phyloP scores from a whole-genome alignment of 768 basidiomycete species.

The Fomitopsis pulvina region DNA sequence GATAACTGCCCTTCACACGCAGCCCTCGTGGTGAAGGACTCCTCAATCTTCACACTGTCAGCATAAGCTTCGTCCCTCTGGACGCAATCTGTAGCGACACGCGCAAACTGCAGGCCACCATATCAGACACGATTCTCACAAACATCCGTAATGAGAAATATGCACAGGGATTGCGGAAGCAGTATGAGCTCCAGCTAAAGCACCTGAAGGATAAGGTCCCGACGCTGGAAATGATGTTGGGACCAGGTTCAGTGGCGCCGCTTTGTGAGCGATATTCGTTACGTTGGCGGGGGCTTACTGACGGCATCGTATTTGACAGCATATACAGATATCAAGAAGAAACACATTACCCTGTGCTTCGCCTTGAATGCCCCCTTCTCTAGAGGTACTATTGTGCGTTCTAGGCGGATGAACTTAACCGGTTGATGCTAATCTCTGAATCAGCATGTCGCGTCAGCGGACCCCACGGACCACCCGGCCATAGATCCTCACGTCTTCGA shows the following conservation, averaged over 20 bases:
- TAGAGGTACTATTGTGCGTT: conserved; percentile 22
- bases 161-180: conserved; percentile 9
- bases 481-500: conserved; percentile 25
- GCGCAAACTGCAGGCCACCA: background rate
- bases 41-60: conserved; percentile 3
- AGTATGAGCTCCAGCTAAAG: conserved; percentile 13
- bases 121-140: conserved; percentile 9
- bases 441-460: conserved; percentile 18
- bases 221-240: conserved; percentile 8
- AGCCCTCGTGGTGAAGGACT: conserved; percentile 7
- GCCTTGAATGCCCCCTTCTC: conserved; percentile 22
- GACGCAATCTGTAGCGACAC: background rate
- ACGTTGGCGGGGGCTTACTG: background rate
- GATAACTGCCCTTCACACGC: background rate
- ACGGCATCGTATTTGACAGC: conserved; percentile 24
- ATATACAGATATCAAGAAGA: conserved; percentile 16
- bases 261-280: conserved; percentile 1
- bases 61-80: conserved; percentile 2
- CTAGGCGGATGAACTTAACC: background rate
- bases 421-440: background rate
- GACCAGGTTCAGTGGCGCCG: conserved; percentile 1
- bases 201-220: conserved; percentile 7
- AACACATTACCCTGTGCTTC: conserved; percentile 20
- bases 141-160: conserved; percentile 9
- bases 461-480: conserved; percentile 17